Conservation (phyloP, 2,329 filamentous ascomycete genomes). For the Tricladium varicosporioides region DNA sequence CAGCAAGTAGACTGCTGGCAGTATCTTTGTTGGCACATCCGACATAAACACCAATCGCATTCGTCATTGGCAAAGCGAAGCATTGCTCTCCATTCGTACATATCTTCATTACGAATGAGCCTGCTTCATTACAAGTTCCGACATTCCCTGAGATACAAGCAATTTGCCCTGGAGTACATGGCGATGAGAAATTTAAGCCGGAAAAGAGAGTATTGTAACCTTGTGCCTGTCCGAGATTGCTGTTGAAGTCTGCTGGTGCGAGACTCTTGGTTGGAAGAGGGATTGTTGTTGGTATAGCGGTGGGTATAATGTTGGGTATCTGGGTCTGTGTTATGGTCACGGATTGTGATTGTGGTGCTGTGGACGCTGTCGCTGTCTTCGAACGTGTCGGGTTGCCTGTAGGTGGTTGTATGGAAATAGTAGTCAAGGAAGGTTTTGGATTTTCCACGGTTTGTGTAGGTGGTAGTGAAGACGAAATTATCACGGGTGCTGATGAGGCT, state of each 20-base stretch:
- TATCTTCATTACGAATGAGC: slow-evolving; percentile 43
- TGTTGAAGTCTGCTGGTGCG: slow-evolving; percentile 17
- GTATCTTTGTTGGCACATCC: slow-evolving; percentile 43
- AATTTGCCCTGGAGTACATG: slow-evolving; percentile 46
- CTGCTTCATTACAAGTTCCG: slow-evolving; percentile 43
- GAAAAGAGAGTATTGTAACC: slow-evolving; percentile 30
- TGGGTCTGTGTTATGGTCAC: neutral
- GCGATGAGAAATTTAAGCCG: slow-evolving; percentile 38
- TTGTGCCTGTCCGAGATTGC: slow-evolving; percentile 33
- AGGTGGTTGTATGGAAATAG: slow-evolving; percentile 4
- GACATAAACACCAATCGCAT: slow-evolving; percentile 46
- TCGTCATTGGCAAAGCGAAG: slow-evolving; percentile 54
- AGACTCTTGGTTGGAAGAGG: slow-evolving; percentile 12
- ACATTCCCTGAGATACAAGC: slow-evolving; percentile 53
- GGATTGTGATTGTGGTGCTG: neutral
- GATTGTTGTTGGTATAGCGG: neutral
- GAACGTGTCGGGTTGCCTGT: neutral
- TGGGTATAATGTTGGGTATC: neutral
- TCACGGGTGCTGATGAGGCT: slow-evolving; percentile 1
- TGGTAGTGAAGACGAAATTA: neutral
- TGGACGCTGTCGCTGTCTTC: neutral
- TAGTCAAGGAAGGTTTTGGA: neutral
- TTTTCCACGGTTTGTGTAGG: slow-evolving; percentile 5
- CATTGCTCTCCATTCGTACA: slow-evolving; percentile 40
- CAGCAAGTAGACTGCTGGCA: slow-evolving; percentile 44